Base-by-base conservation (phyloP, 139 green algal species). In the Pleodorina starrii region DNA sequence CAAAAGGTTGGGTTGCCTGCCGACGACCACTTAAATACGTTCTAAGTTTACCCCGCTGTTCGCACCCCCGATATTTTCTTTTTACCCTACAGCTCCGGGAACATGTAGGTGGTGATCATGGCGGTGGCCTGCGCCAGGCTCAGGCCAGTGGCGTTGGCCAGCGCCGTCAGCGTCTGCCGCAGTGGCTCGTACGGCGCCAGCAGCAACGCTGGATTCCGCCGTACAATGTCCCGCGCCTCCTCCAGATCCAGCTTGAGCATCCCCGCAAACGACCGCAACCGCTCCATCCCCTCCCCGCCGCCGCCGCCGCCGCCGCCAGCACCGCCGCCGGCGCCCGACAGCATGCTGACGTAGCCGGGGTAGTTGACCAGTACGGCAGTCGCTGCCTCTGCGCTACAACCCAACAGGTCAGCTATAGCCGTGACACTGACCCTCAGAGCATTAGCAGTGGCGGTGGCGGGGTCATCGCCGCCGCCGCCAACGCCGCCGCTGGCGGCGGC, bases 41-140 rank as follows among this genome's bases (percentile, higher is more conserved):
- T n/a, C n/a, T n/a, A n/a, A n/a, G n/a, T n/a, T n/a, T n/a, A n/a
- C n/a, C n/a, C n/a, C n/a, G n/a, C n/a, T n/a, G n/a, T n/a, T n/a
- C n/a, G n/a, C n/a, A n/a, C n/a, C n/a, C n/a, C n/a, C n/a, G n/a
- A n/a, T n/a, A n/a, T n/a, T n/a, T n/a, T n/a, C n/a, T n/a, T n/a
- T n/a, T n/a, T n/a, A n/a, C n/a, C n/a, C 68, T 76, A 76, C 43
- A 59, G 2, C 36, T 43, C 82, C 1, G 82, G 82, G 27, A 89
- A 89, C 84, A 82, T 89, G 50, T 74, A 89, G 16, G 35, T 7
- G 42, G 69, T 83, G 50, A 89, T 36, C 84, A 89, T 89, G 38
- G 7, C 14, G 0, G 84, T 54, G 1, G 84, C 84, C 35, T 74
- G 59, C 25, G 44, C 9, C 50, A 46, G 3, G 7, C 35, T 73